Base-by-base conservation (phyloP, 257 asterid genomes). In the Ophiorrhiza pumila region DNA sequence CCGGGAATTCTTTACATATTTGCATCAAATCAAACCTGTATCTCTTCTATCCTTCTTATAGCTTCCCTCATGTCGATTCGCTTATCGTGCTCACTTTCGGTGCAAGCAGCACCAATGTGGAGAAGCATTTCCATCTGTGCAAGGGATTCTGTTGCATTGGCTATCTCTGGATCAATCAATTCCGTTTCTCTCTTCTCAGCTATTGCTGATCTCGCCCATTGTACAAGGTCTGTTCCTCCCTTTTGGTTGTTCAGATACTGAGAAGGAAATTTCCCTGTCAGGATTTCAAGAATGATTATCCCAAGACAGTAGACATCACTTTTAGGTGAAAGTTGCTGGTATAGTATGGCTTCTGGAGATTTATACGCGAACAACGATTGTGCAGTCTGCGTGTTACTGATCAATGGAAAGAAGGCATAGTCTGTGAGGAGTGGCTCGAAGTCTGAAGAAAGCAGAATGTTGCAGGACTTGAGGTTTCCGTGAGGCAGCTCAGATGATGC, bases 391-490 rank as follows among this genome's bases (percentile, higher is more conserved):
- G 97, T 62, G 78, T 71, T 86, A 87, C 81, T 87, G 75, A 89
- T 78, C 8, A 95, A 53, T n/a, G 93, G 82, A 18, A 76, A 80
- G 12, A 87, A 75, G 1, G 96, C 88, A 49, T 92, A 95, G 81
- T 95, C 99, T 0, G 91, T 81, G 69, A 90, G 96, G 5, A 95
- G 86, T 0, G 98, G 97, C 71, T 90, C 97, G 73, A 80, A 70
- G 69, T 77, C 76, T 43, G 79, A 25, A 1, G 88, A 70, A 0
- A 95, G 83, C 25, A 95, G 91, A 46, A 95, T 80, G 82, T 95
- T 95, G 92, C 96, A 87, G 3, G 99, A 92, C 78, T 95, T 95
- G 55, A 92, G 96, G 46, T 95, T 90, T 32, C 99, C 99, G 60
- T 95, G 99, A 42, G 98, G 99, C 17, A 92, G 69, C 20, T 86